phyloP scores from a whole-genome alignment of 2,329 filamentous ascomycete genomes.

The Talaromyces islandicus region DNA sequence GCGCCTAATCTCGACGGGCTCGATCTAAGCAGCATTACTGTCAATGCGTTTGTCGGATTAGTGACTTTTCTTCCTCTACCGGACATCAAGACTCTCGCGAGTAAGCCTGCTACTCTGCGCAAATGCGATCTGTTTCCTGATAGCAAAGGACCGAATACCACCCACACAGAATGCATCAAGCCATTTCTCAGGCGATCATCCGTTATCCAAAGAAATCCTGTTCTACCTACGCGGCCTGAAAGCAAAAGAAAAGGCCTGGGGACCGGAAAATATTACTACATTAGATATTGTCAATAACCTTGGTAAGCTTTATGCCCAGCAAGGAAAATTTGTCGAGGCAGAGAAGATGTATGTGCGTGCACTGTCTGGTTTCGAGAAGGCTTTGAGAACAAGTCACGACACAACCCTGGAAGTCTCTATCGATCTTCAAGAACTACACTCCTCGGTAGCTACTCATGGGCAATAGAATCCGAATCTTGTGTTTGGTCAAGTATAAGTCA shows the following conservation, averaged over 20 bases:
- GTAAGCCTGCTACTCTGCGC: neutral
- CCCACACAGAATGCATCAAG: neutral
- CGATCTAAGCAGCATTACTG: neutral
- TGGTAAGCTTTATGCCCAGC: slow-evolving; percentile 21
- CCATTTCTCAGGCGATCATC: neutral
- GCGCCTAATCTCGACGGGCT: neutral
- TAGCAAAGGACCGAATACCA: neutral
- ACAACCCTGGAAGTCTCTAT: neutral
- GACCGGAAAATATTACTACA: slow-evolving; percentile 10
- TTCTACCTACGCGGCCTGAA: neutral
- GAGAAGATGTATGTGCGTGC: slow-evolving; percentile 2
- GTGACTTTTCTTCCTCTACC: neutral
- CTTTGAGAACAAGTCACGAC: slow-evolving; percentile 16
- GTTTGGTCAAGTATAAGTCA: neutral
- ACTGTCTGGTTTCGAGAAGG: slow-evolving; percentile 13
- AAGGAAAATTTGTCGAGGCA: slow-evolving; percentile 5
- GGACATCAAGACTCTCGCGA: neutral
- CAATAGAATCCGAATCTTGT: neutral
- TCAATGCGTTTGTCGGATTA: neutral
- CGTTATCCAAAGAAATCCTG: neutral
- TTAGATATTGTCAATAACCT: slow-evolving; percentile 22
- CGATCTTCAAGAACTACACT: neutral
- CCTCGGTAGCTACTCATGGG: neutral
- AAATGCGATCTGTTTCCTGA: neutral
- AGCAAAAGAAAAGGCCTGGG: slow-evolving; percentile 1